Evolutionary conservation across 2,329 filamentous ascomycete species (phyloP), one percentile per base, ranked within the genome.

Genomic region (Penicillium sp.): DNA sequence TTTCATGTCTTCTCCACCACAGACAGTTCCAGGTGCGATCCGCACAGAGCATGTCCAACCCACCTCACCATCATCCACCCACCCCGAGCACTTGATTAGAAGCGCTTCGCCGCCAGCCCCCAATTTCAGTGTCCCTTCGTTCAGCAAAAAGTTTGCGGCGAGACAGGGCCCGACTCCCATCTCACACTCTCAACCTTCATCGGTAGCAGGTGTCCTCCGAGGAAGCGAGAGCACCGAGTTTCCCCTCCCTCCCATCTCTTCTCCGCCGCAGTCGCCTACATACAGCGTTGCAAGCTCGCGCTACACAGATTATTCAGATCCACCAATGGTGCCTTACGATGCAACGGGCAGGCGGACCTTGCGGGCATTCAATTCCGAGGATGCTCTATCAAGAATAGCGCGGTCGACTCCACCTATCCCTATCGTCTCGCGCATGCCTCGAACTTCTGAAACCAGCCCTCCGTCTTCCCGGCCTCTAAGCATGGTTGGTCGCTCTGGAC

Each of bases 71-170:
- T 58, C 58, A 26, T 55, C 64, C 13, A 56, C 49, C 16, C 40
- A 60, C 6, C 59, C 60, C 4, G 63, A 66, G 13, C 42, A 55
- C 7, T 42, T 60, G 6, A 38, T 54, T 23, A 61, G 63, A 38
- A 60, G 63, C 42, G 47, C 60, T n/a, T 66, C 68, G 0, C 63
- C 66, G 3, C 59, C 66, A 20, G 61, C 68, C 3, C 69, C 68
- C 3, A 72, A 72, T 44, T 71, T 71, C 40, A 71, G 70, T 46
- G 63, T 71, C 13, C 69, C 69, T 3, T 63, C 62, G 1, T 69
- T 70, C 44, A 71, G 67, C 58, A 67, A 62, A 55, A 64, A 67
- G 46, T 69, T 68, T 32, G 55, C 59, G 3, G 48, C 62, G 11
- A 52, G 57, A 31, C 52, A 48, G 7, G 53, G 53, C 2, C 49